Percentiles rank a stretch among this genome's conserved stretches.
These are phyloP conservation scores for Pneumocystis wakefieldiae DNA, from an alignment of 1,139 yeast genomes.

Conservation along the genomic window DNA sequence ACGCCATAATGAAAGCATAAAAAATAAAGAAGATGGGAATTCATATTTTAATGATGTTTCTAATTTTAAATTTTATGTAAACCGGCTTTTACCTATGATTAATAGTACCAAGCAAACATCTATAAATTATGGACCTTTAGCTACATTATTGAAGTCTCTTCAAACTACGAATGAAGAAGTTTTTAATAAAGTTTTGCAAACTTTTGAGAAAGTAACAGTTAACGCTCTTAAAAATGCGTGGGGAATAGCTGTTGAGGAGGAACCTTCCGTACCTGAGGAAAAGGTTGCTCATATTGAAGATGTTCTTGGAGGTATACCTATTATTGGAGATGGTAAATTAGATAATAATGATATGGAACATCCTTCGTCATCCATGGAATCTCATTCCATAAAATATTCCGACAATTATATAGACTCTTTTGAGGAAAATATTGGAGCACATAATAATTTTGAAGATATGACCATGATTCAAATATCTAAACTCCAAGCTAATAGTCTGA, in stretches of 20 bases:
- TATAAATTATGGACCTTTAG: conserved; percentile 10
- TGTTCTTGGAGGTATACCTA: conserved; percentile 10
- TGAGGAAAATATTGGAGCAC: neutral
- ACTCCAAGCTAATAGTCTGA: neutral
- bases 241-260: conserved; percentile 10
- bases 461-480: neutral
- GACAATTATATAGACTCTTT: neutral
- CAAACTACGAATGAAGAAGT: conserved; percentile 5
- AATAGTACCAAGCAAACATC: conserved; percentile 11
- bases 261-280: conserved; percentile 4
- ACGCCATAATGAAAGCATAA: conserved; percentile 4
- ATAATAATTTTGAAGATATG: neutral
- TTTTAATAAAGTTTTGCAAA: conserved; percentile 10
- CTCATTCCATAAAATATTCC: neutral
- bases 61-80: conserved; percentile 7
- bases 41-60: conserved; percentile 5
- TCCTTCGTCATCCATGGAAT: neutral
- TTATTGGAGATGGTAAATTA: neutral
- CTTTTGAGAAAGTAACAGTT: conserved; percentile 9
- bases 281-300: conserved; percentile 12
- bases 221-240: conserved; percentile 11
- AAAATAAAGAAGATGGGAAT: conserved; percentile 7
- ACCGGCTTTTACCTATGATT: conserved; percentile 13
- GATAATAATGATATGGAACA: neutral
- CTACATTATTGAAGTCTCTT: conserved; percentile 6